Conservation (phyloP, 495 filamentous ascomycete species). For the Lentithecium fluviatile region DNA sequence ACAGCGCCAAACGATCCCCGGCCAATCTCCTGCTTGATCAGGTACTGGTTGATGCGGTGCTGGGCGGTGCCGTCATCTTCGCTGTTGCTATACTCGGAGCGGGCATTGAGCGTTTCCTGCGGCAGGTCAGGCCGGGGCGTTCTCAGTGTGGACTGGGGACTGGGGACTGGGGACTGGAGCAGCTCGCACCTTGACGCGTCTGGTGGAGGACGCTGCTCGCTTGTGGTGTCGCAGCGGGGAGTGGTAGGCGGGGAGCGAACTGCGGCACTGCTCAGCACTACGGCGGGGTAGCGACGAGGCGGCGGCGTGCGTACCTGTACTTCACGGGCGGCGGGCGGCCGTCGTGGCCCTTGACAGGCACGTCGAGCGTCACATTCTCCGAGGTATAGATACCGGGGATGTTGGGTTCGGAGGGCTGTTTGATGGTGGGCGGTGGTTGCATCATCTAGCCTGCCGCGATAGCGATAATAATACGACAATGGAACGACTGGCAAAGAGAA, state of each 20-base stretch:
- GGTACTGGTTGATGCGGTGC: constrained; percentile 89
- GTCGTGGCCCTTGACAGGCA: constrained; percentile 29
- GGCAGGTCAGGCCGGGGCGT: constrained; percentile 14
- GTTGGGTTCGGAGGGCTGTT: constrained; percentile 11
- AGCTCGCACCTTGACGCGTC: constrained; percentile 41
- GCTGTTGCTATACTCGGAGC: constrained; percentile 80
- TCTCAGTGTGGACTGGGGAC: constrained; percentile 39
- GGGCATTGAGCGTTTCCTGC: constrained; percentile 89
- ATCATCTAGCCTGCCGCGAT: not conserved
- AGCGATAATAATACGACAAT: not conserved
- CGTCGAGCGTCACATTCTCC: constrained; percentile 38
- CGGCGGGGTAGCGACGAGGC: not conserved
- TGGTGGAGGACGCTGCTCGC: constrained; percentile 39
- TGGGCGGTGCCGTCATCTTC: constrained; percentile 76
- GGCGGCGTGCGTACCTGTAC: constrained; percentile 36
- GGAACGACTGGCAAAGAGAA: constrained; percentile 4
- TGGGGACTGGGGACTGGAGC: not conserved
- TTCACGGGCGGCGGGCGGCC: constrained; percentile 38
- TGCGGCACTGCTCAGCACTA: constrained; percentile 16
- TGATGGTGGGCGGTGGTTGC: constrained; percentile 5
- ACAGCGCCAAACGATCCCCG: constrained; percentile 94
- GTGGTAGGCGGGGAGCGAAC: constrained; percentile 44
- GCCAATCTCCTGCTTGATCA: constrained; percentile 93
- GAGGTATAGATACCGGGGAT: constrained; percentile 29
- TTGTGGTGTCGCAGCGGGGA: constrained; percentile 45